Percentiles rank a stretch among this genome's conserved stretches.
Evolutionary conservation across 345 rosid genomes (phyloP).

Genomic region (Trapa bicornis): DNA sequence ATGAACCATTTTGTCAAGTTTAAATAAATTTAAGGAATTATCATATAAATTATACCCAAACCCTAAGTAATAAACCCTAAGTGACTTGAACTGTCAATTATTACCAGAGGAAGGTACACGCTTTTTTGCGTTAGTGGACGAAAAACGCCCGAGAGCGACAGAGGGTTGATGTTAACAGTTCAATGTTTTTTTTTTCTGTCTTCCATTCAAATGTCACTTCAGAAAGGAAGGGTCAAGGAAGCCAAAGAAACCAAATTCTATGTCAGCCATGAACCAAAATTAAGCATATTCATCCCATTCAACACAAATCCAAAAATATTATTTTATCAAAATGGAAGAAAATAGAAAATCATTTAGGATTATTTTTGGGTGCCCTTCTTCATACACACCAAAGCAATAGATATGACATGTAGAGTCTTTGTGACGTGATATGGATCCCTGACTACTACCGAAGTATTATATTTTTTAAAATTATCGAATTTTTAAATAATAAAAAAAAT

Average conservation of each 20-base stretch:
- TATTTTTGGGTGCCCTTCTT: too few relatives aligned
- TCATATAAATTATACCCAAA: too few relatives aligned
- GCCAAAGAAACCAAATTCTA: conserved; percentile 16
- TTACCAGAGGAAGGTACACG: neutral
- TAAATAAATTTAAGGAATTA: too few relatives aligned
- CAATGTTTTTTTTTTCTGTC: neutral
- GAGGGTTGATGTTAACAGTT: conserved; percentile 1
- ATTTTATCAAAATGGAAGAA: too few relatives aligned
- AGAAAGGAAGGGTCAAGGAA: conserved; percentile 1
- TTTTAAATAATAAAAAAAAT: too few relatives aligned
- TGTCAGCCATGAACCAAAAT: conserved; percentile 10
- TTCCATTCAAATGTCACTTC: conserved; percentile 1
- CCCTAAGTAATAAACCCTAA: neutral
- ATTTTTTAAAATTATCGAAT: neutral
- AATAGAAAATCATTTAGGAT: neutral
- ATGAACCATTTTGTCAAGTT: too few relatives aligned
- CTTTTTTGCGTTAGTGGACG: neutral
- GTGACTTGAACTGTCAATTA: conserved; percentile 1
- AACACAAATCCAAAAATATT: too few relatives aligned
- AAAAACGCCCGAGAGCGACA: neutral
- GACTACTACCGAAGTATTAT: neutral
- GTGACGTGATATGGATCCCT: neutral
- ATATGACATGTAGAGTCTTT: neutral
- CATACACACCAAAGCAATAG: too few relatives aligned
- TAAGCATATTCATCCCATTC: neutral